phyloP scores from a whole-genome alignment of 306 rosid species.

The Cercis canadensis region DNA sequence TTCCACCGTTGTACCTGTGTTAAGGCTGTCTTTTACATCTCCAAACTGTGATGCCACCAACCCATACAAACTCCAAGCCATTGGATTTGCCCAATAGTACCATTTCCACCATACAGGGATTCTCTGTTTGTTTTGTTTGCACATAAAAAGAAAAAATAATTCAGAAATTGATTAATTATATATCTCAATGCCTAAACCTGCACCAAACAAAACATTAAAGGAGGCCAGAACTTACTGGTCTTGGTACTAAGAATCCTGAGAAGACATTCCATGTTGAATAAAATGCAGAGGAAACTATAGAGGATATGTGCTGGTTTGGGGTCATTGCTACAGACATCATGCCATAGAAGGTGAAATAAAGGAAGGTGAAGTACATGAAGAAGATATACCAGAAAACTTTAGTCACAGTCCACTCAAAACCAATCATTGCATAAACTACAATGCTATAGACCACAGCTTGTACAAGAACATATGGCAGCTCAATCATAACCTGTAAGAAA shows the following conservation, averaged over 20 bases:
- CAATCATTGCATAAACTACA: slow-evolving; percentile 54
- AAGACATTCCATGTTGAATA: slow-evolving; percentile 50
- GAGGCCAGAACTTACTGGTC: slow-evolving; percentile 44
- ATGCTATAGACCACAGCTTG: slow-evolving; percentile 48
- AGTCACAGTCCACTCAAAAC: slow-evolving; percentile 49
- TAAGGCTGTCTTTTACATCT: slow-evolving; percentile 20
- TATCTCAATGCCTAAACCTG: not conserved
- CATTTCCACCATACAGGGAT: slow-evolving; percentile 51
- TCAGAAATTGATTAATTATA: not conserved
- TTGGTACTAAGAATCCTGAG: slow-evolving; percentile 52
- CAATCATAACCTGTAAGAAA: slow-evolving; percentile 46
- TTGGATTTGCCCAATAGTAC: slow-evolving; percentile 43
- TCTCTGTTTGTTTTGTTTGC: slow-evolving; percentile 18
- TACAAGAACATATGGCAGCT: slow-evolving; percentile 48
- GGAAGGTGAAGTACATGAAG: slow-evolving; percentile 51
- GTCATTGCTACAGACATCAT: slow-evolving; percentile 59
- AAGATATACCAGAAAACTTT: slow-evolving; percentile 52
- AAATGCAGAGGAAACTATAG: slow-evolving; percentile 33
- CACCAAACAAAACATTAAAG: not conserved
- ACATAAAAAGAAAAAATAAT: not conserved
- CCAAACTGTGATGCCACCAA: slow-evolving; percentile 45
- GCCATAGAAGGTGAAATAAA: slow-evolving; percentile 61
- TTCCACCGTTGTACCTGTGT: slow-evolving; percentile 32
- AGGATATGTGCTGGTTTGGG: slow-evolving; percentile 43
- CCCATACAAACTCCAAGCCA: slow-evolving; percentile 46